Percentiles rank a stretch among this genome's conserved stretches.
phyloP scores from a whole-genome alignment of 2,329 filamentous ascomycete genomes.

The Zasmidium angulare region DNA sequence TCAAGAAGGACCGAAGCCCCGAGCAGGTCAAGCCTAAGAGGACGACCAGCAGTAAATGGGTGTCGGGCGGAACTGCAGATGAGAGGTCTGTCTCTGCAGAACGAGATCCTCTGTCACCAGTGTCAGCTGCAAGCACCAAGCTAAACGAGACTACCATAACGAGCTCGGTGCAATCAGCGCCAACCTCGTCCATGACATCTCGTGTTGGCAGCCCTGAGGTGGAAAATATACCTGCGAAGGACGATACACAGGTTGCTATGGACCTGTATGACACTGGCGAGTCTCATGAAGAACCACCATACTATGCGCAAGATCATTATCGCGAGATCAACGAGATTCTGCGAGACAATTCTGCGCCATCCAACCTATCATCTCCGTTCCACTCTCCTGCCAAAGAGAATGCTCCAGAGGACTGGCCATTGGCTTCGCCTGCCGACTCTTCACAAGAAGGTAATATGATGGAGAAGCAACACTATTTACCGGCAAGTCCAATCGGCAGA shows the following conservation, averaged over 20 bases:
- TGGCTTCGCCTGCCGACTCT: constrained; percentile 8
- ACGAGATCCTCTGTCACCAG: constrained; percentile 12
- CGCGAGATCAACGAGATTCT: background rate
- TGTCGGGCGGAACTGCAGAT: background rate
- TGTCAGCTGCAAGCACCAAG: constrained; percentile 9
- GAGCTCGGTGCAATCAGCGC: constrained; percentile 8
- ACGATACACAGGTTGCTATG: background rate
- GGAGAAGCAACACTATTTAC: background rate
- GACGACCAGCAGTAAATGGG: constrained; percentile 6
- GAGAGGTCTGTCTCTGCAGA: constrained; percentile 5
- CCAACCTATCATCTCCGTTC: constrained; percentile 12
- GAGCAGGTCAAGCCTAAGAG: constrained; percentile 22
- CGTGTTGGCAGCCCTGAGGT: background rate
- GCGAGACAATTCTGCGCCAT: constrained; percentile 12
- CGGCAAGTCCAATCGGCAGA: background rate
- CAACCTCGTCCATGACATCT: constrained; percentile 7
- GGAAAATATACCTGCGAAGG: background rate
- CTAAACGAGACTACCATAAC: constrained; percentile 4
- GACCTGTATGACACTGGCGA: background rate
- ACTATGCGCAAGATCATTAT: background rate
- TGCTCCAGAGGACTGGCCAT: constrained; percentile 27
- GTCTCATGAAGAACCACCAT: background rate
- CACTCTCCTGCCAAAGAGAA: constrained; percentile 6
- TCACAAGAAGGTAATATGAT: background rate
- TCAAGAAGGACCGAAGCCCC: constrained; percentile 31